These are phyloP conservation scores for Cutaneotrichosporon cavernicola DNA, from an alignment of 1,284 basidiomycete genomes.

Conservation along the genomic window DNA sequence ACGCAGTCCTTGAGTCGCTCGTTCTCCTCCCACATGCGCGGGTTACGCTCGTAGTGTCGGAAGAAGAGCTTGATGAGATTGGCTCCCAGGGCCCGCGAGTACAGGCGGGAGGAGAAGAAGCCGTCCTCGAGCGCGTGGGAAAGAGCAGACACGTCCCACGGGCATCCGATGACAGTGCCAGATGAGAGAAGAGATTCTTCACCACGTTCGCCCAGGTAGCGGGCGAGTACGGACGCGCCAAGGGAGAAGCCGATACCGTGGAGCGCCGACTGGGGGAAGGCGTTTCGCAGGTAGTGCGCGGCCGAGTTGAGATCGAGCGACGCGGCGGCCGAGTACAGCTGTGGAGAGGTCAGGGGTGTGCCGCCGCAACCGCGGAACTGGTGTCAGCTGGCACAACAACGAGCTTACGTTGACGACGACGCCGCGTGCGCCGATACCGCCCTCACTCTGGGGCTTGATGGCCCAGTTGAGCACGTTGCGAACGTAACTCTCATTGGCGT, in stretches of 20 bases:
- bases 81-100: slow-evolving; percentile 76
- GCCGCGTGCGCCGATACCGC: slow-evolving; percentile 81
- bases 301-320: slow-evolving; percentile 84
- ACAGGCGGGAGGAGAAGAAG: slow-evolving; percentile 68
- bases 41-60: slow-evolving; percentile 58
- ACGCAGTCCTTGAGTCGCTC: slow-evolving; percentile 23
- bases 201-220: slow-evolving; percentile 86
- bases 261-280: slow-evolving; percentile 76
- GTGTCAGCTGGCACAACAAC: slow-evolving; percentile 5
- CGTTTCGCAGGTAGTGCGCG: slow-evolving; percentile 69
- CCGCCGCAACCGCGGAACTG: slow-evolving; percentile 85
- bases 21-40: slow-evolving; percentile 30
- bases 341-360: slow-evolving; percentile 66
- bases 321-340: slow-evolving; percentile 76
- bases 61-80: slow-evolving; percentile 71
- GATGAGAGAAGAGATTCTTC: slow-evolving; percentile 70
- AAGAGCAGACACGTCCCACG: slow-evolving; percentile 50
- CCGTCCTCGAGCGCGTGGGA: slow-evolving; percentile 59
- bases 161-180: slow-evolving; percentile 74
- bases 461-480: slow-evolving; percentile 72
- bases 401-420: slow-evolving; percentile 71
- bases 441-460: slow-evolving; percentile 62
- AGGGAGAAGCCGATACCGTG: slow-evolving; percentile 90
- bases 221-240: slow-evolving; percentile 87
- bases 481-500: slow-evolving; percentile 85